Conservation (phyloP, 495 filamentous ascomycete species). For the Melanomma pulvis-pyrius region DNA sequence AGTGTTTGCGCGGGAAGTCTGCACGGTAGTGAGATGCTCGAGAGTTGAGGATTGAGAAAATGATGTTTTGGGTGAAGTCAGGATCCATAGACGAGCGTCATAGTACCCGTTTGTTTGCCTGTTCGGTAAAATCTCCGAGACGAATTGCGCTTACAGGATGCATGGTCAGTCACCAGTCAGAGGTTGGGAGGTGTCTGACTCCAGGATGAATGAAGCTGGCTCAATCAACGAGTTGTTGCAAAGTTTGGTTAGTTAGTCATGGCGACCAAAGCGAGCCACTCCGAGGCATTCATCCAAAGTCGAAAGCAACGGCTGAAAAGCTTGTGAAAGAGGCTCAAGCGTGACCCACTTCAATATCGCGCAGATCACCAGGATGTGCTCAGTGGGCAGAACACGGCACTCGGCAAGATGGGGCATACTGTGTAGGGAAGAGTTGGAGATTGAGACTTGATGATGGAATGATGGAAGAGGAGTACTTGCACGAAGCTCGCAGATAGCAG, state of each 20-base stretch:
- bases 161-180: neutral
- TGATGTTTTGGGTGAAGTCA: neutral
- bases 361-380: constrained; percentile 17
- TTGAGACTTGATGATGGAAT: neutral
- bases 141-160: neutral
- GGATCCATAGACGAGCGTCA: neutral
- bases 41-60: neutral
- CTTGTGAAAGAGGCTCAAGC: constrained; percentile 30
- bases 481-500: constrained; percentile 9
- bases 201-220: neutral
- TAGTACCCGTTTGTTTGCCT: neutral
- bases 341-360: constrained; percentile 6
- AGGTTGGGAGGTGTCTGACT: neutral
- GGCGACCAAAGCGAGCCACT: constrained; percentile 16
- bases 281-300: constrained; percentile 7
- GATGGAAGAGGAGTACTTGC: neutral
- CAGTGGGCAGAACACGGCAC: neutral
- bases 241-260: constrained; percentile 11
- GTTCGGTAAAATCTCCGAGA: constrained; percentile 18
- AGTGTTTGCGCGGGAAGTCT: neutral
- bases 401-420: constrained; percentile 5
- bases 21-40: neutral
- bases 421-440: neutral
- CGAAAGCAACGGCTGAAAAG: constrained; percentile 9
- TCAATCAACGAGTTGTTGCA: constrained; percentile 8